phyloP scores from a whole-genome alignment of 1,139 yeast species.

The Saccharomyces hybrid region DNA sequence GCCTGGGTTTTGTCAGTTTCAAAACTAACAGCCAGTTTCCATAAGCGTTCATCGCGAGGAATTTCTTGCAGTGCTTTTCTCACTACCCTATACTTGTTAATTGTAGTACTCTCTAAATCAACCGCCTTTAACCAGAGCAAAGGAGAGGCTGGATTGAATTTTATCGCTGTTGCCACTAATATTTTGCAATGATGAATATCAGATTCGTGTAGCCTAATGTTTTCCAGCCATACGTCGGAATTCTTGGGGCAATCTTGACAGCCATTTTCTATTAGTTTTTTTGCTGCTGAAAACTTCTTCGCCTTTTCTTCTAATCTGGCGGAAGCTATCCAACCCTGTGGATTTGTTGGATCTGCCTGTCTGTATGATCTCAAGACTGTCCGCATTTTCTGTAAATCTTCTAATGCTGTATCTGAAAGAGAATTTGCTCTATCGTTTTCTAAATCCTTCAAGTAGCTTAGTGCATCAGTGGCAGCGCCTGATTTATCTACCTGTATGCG shows the following conservation, averaged over 20 bases:
- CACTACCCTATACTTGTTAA: conserved; percentile 48
- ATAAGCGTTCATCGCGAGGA: conserved; percentile 43
- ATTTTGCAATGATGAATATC: conserved; percentile 43
- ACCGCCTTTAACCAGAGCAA: conserved; percentile 67
- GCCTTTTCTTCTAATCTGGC: conserved; percentile 73
- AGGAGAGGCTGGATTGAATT: conserved; percentile 47
- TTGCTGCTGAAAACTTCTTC: conserved; percentile 50
- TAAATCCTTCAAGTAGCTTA: conserved; percentile 36
- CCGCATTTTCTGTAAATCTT: conserved; percentile 53
- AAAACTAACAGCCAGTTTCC: conserved; percentile 47
- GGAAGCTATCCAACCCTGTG: conserved; percentile 83
- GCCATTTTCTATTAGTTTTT: conserved; percentile 58
- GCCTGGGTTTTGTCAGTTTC: conserved; percentile 47
- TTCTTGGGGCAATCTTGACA: conserved; percentile 58
- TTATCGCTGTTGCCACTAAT: conserved; percentile 61
- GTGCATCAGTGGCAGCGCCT: conserved; percentile 30
- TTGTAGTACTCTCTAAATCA: conserved; percentile 52
- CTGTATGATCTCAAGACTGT: conserved; percentile 60
- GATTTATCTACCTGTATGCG: background rate
- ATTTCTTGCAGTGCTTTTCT: conserved; percentile 53
- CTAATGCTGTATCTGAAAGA: conserved; percentile 11
- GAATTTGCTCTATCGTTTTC: conserved; percentile 11
- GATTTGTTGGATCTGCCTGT: conserved; percentile 62
- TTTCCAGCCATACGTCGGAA: conserved; percentile 81
- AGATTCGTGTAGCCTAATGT: conserved; percentile 53